Evolutionary conservation across 305 asterid genomes (phyloP).

Genomic region (Fraxinus floribunda): DNA sequence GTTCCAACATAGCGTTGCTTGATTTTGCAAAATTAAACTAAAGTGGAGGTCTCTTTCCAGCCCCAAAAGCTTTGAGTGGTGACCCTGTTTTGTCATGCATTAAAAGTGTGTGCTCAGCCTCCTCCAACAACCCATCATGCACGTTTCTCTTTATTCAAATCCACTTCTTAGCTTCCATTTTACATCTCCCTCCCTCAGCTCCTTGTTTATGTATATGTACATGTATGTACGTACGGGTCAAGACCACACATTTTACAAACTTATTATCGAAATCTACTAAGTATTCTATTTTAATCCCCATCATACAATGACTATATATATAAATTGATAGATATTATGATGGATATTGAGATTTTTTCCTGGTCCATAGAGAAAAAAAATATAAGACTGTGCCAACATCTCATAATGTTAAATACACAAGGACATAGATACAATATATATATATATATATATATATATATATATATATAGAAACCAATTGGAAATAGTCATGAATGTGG

Average conservation of each 20-base stretch:
- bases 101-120: conserved; percentile 16
- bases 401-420: not conserved
- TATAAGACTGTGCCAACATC: not conserved
- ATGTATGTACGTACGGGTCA: not conserved
- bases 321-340: no score
- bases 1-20: conserved; percentile 35
- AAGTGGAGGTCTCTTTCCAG: conserved; percentile 33
- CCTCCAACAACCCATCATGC: conserved; percentile 24
- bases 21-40: conserved; percentile 33
- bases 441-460: not conserved
- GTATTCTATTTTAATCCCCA: not conserved
- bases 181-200: conserved; percentile 26
- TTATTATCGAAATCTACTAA: no score
- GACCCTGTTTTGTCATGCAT: conserved; percentile 1
- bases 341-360: not conserved
- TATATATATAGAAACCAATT: not conserved
- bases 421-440: not conserved
- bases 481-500: not conserved
- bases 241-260: not conserved
- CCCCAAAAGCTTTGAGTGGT: conserved; percentile 23
- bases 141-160: conserved; percentile 25
- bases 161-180: conserved; percentile 38
- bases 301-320: not conserved
- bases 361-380: not conserved
- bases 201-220: not conserved